Base-by-base conservation (phyloP, 1,284 basidiomycete genomes). In the Trametes polyzona region DNA sequence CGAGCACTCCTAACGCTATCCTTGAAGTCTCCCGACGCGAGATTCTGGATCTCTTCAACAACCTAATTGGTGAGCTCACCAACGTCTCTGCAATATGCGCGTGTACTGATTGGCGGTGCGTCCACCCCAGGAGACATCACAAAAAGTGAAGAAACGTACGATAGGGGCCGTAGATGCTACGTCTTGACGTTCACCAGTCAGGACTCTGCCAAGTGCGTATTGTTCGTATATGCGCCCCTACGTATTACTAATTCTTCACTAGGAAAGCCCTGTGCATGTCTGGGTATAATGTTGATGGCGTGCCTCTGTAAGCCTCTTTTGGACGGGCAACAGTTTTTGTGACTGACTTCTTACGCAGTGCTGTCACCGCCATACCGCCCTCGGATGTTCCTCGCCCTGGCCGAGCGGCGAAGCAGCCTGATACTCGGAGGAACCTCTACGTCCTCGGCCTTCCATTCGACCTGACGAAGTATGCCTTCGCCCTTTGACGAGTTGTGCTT, bases 361-460 rank as follows among this genome's bases (percentile, higher is more conserved):
- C 61, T 67, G 73, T 67, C 58, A 67, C 68, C 8, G 54, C 61
- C 11, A 53, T 58, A 24, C 52, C 46, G 16, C 42, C 60, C 10
- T 52, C 63, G 40, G 67, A 67, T 27, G 50, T 58, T 47, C 58
- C 62, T 43, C 67, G 66, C 32, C 32, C 47, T 32, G 26, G 49
- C 4, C 63, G 61, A 32, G 59, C 65, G n/a, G 55, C 52, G 55
- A 76, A 69, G 27, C 74, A 74, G 9, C 58, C 72, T 30, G 88
- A 90, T 63, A 67, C 71, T 54, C 87, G 90, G 48, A 81, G 89
- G 55, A 92, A 92, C 68, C 81, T 92, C 42, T 92, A 92, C 63
- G 89, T 92, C 27, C 82, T 92, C 21, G 90, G 90, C 16, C 70
- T 92, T 46, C 90, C 90, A 4, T 90, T 90, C 65, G 84, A 88